Percentiles rank a stretch among this genome's conserved stretches.
Evolutionary conservation across 1,284 basidiomycete genomes (phyloP).

Genomic region (Pseudozyma thailandica): DNA sequence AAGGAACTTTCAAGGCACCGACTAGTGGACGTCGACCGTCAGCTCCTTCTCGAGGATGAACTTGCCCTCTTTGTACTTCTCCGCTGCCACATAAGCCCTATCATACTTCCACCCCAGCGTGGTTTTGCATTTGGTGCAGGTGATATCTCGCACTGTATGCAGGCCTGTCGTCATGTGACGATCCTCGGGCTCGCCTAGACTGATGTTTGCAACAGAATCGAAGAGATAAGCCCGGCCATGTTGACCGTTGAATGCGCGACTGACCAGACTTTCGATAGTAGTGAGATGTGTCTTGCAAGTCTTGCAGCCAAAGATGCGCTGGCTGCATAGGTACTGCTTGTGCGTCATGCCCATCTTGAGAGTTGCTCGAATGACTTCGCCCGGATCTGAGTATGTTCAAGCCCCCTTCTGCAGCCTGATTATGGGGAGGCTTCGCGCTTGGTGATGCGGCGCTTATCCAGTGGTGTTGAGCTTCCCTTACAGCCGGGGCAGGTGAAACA

Average conservation of each 20-base stretch:
- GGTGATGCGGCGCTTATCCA: no score
- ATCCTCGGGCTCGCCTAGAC: slow-evolving; percentile 86
- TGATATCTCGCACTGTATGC: slow-evolving; percentile 94
- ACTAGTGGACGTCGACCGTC: slow-evolving; percentile 51
- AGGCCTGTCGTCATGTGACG: slow-evolving; percentile 95
- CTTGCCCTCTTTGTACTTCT: slow-evolving; percentile 99
- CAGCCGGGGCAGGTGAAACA: no score
- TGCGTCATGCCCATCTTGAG: slow-evolving; percentile 83
- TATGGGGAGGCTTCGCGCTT: not conserved
- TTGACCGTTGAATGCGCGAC: slow-evolving; percentile 77
- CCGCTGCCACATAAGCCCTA: slow-evolving; percentile 83
- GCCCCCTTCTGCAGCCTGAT: no score
- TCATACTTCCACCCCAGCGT: slow-evolving; percentile 98
- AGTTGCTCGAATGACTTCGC: not conserved
- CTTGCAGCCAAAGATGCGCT: slow-evolving; percentile 87
- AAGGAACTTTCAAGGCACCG: no score
- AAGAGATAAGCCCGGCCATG: slow-evolving; percentile 95
- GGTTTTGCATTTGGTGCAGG: slow-evolving; percentile 85
- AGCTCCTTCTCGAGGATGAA: slow-evolving; percentile 86
- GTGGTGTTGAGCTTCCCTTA: no score
- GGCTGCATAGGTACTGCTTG: slow-evolving; percentile 84
- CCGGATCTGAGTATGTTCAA: not conserved
- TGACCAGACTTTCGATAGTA: slow-evolving; percentile 90
- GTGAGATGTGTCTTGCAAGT: slow-evolving; percentile 92
- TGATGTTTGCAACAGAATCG: slow-evolving; percentile 87